Percentiles rank a stretch among this genome's conserved stretches.
Evolutionary conservation across 1,284 basidiomycete species (phyloP).

Genomic region (Sporisorium exsertum): DNA sequence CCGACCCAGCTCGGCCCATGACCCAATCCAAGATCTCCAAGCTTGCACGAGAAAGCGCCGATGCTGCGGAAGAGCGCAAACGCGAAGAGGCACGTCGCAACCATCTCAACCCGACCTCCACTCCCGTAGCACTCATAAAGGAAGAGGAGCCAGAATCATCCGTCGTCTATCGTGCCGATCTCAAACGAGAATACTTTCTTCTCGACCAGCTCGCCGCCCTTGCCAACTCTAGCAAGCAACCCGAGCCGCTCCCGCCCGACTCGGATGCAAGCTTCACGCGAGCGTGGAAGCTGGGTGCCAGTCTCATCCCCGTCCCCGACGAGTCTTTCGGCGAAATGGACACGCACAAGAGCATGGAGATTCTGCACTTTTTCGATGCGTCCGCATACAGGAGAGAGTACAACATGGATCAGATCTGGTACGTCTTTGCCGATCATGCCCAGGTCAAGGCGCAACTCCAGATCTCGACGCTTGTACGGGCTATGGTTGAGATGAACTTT

Average conservation of each 20-base stretch:
- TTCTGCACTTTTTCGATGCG: constrained; percentile 83
- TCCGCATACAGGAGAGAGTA: constrained; percentile 73
- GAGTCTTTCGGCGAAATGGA: constrained; percentile 79
- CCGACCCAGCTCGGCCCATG: constrained; percentile 79
- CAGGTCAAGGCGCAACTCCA: constrained; percentile 81
- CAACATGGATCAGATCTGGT: constrained; percentile 86
- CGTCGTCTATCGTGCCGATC: constrained; percentile 37
- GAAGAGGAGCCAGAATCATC: constrained; percentile 12
- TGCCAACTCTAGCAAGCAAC: constrained; percentile 70
- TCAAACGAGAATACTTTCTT: constrained; percentile 42
- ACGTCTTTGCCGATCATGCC: constrained; percentile 82
- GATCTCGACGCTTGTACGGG: constrained; percentile 85
- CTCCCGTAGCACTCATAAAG: constrained; percentile 15
- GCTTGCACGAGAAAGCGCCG: constrained; percentile 46
- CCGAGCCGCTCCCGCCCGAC: constrained; percentile 73
- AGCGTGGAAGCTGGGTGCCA: constrained; percentile 92
- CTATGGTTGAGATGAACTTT: constrained; percentile 77
- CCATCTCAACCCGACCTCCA: constrained; percentile 33
- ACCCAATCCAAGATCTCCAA: constrained; percentile 72
- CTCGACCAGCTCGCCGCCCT: constrained; percentile 59
- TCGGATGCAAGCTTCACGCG: constrained; percentile 78
- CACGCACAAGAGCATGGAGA: constrained; percentile 85
- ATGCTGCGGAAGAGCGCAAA: constrained; percentile 26
- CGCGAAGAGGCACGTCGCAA: constrained; percentile 21
- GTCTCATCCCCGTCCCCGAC: constrained; percentile 79